These are phyloP conservation scores for Auricularia sp. DNA, from an alignment of 768 basidiomycete species.

Conservation along the genomic window DNA sequence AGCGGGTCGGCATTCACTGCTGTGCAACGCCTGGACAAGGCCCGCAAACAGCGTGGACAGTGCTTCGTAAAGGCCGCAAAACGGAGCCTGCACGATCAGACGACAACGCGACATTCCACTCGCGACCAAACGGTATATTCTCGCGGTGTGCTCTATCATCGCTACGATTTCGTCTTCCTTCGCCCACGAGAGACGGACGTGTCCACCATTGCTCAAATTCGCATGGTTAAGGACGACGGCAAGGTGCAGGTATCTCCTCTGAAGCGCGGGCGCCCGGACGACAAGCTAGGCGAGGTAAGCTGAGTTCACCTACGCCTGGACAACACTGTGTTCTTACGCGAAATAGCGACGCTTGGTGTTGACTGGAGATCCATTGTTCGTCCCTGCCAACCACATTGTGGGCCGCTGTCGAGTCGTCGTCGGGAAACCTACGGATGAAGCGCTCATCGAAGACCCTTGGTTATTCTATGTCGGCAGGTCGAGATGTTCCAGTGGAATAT, in stretches of 20 bases:
- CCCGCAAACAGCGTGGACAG: not conserved
- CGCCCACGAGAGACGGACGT: not conserved
- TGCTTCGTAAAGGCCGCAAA: not conserved
- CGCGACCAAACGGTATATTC: not conserved
- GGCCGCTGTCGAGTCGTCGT: not conserved
- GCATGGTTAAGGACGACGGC: not conserved
- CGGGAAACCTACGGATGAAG: not conserved
- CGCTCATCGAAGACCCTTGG: not conserved
- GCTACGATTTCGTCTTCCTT: not conserved
- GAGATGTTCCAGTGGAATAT: not conserved
- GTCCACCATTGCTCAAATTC: not conserved
- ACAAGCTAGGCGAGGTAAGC: not conserved
- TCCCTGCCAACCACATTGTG: not conserved
- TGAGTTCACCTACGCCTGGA: not conserved
- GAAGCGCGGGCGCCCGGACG: not conserved
- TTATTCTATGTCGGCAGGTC: not conserved
- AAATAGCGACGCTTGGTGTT: not conserved
- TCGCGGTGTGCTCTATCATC: not conserved
- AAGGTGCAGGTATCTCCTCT: not conserved
- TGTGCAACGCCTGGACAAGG: not conserved
- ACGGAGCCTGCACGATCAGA: not conserved
- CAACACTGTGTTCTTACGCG: too few species aligned
- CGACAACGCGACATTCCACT: not conserved
- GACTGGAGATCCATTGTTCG: not conserved
- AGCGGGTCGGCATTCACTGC: not conserved